Base-by-base conservation (phyloP, 176 grass and related monocot species). In the Aegilops bicornis region DNA sequence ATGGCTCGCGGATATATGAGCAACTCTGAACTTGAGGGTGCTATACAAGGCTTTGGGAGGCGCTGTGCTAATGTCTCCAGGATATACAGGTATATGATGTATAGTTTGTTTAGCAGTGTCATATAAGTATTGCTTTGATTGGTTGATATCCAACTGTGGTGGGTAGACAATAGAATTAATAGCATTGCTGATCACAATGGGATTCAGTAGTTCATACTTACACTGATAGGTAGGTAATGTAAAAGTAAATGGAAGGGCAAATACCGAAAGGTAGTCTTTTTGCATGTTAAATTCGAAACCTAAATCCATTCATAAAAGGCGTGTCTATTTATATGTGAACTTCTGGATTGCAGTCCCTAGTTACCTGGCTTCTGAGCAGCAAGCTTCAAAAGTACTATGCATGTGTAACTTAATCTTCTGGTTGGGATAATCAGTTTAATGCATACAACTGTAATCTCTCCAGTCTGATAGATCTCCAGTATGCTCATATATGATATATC, bases 41-140 rank as follows among this genome's bases (percentile, higher is more conserved):
- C 91, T 76, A 30, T 95, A 24, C 86, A 89, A 81, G 75, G 69
- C 70, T 88, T 95, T 89, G 79, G 81, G 84, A 79, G 69, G 35
- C 92, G 90, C 80, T 98, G 93, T 73, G 78, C 80, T 77, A 95
- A 95, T 80, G 82, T 98, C 48, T 95, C 96, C 66, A 90, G 89
- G 72, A 64, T 95, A 80, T 98, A 98, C 90, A 98, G 96, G 96
- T 95, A 92, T 68, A 81, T 89, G 81, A 83, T 77, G 76, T 70
- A 36, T 70, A 33, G 6, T 85, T 82, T 82, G 4, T 84, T 59
- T 85, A 85, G 10, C 20, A 29, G 64, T 86, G 0, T 64, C 73
- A 56, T 37, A 64, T 79, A 6, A 25, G 11, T 62, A 42, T 30
- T 35, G 1, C 3, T 37, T 8, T 48, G 36, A 42, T 70, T 69